Base-by-base conservation (phyloP, 106 monocot species). In the Acorus calamus region DNA sequence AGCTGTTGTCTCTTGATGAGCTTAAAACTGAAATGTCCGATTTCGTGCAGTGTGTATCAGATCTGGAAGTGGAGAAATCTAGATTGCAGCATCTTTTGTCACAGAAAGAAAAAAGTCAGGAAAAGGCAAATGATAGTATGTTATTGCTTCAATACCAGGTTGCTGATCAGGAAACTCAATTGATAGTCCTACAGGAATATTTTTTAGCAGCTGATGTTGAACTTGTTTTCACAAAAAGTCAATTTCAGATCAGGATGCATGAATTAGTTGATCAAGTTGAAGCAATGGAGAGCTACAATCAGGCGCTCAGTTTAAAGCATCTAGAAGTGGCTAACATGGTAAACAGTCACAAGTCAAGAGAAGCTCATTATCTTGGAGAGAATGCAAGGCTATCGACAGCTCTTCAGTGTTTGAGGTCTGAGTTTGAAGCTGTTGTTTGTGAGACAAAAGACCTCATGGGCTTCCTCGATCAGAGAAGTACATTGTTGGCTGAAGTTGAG, bases 201-300 rank as follows among this genome's bases (percentile, higher is more conserved):
- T 74, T 57, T 6, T 56, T 98, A 53, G 58, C 59, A 56, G 71
- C 71, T 64, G 80, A 85, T 65, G 64, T 80, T 55, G 69, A 88
- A 79, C 66, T 69, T 56, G 75, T 70, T 74, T 92, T 78, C 62
- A 57, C 85, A 56, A 71, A 55, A 69, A 78, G 57, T 71, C 79
- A 80, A 13, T 77, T 69, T 59, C 50, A 64, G 49, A 57, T 13
- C n/a, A 67, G 4, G 14, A 63, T 71, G 44, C 56, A 67, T 53
- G 78, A 71, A 42, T 42, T 78, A 51, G 42, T 65, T 71, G 59
- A 67, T 4, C 68, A 78, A 53, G 46, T 72, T 41, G 62, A 71
- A 14, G 46, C 11, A 42, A 46, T 79, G 13, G 61, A 78, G 62
- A 56, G 8, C 4, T 58, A 68, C 52, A 47, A 73, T 61, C 60